These are phyloP conservation scores for Alloteropsis semialata DNA, from an alignment of 176 grass and related monocot species.

Conservation along the genomic window DNA sequence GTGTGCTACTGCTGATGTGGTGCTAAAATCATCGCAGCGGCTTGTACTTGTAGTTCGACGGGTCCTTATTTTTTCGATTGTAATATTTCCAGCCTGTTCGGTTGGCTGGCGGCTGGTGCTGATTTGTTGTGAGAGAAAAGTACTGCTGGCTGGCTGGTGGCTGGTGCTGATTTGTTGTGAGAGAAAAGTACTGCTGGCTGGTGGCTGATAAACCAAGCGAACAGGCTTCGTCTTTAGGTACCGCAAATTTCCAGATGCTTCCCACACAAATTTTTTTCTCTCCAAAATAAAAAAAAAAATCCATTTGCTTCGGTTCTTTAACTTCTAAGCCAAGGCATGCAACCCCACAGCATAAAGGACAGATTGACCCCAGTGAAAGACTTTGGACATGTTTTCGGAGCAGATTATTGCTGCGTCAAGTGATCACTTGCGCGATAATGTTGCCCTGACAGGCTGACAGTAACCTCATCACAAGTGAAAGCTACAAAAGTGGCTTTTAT, in stretches of 20 bases:
- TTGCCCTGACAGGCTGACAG: neutral
- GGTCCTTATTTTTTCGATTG: too few species aligned
- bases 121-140: too few species aligned
- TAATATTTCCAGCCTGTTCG: too few species aligned
- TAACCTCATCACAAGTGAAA: conserved; percentile 3
- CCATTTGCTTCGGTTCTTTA: too few species aligned
- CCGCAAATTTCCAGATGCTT: conserved; percentile 15
- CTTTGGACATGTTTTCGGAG: neutral
- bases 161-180: too few species aligned
- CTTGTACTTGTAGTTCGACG: neutral
- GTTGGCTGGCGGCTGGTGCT: too few species aligned
- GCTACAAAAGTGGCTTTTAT: neutral
- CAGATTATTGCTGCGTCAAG: neutral
- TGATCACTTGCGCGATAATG: conserved; percentile 37
- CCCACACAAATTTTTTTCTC: too few species aligned
- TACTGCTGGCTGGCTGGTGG: too few species aligned
- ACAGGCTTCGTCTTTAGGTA: neutral
- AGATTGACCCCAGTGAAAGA: conserved; percentile 19
- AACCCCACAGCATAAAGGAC: conserved; percentile 1
- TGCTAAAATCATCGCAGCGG: neutral
- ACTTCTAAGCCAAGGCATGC: conserved; percentile 30
- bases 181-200: too few species aligned
- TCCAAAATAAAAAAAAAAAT: too few species aligned
- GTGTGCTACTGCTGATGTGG: neutral
- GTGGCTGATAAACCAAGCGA: too few species aligned